phyloP scores from a whole-genome alignment of 2,329 filamentous ascomycete species.

The Talaromyces verruculosus region DNA sequence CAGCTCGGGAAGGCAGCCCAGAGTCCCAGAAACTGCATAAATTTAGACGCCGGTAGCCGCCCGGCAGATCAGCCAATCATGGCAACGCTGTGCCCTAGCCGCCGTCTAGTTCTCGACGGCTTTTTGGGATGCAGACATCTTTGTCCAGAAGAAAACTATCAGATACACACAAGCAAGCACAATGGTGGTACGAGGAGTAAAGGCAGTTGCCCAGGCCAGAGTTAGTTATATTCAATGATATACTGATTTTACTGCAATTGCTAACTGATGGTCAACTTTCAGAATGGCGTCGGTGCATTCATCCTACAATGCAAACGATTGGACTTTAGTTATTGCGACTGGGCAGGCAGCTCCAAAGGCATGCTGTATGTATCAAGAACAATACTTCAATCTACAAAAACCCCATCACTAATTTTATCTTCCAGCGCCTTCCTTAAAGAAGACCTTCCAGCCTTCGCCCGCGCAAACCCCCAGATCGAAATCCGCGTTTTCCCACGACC shows the following conservation, averaged over 20 bases:
- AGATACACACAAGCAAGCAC: constrained; percentile 11
- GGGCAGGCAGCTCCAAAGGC: constrained; percentile 85
- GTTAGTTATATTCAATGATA: constrained; percentile 41
- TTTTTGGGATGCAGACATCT: constrained; percentile 8
- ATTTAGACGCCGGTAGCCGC: constrained; percentile 28
- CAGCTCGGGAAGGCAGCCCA: constrained; percentile 14
- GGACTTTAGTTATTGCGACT: constrained; percentile 97
- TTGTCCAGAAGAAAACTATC: not conserved
- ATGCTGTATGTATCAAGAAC: constrained; percentile 70
- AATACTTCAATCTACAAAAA: not conserved
- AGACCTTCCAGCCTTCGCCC: constrained; percentile 73
- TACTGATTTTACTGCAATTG: not conserved
- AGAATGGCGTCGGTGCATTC: constrained; percentile 98
- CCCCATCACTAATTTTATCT: constrained; percentile 10
- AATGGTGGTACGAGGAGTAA: constrained; percentile 52
- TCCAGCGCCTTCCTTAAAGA: constrained; percentile 76
- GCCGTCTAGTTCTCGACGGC: constrained; percentile 1
- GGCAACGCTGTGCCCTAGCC: constrained; percentile 6
- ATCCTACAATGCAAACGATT: constrained; percentile 95
- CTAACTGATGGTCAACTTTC: constrained; percentile 15
- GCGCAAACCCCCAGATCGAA: constrained; percentile 81
- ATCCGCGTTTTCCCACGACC: constrained; percentile 88
- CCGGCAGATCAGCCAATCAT: constrained; percentile 28
- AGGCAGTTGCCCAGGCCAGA: constrained; percentile 56
- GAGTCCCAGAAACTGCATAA: not conserved